Base-by-base conservation (phyloP, 129 eudicot species). In the Helianthus annuus region DNA sequence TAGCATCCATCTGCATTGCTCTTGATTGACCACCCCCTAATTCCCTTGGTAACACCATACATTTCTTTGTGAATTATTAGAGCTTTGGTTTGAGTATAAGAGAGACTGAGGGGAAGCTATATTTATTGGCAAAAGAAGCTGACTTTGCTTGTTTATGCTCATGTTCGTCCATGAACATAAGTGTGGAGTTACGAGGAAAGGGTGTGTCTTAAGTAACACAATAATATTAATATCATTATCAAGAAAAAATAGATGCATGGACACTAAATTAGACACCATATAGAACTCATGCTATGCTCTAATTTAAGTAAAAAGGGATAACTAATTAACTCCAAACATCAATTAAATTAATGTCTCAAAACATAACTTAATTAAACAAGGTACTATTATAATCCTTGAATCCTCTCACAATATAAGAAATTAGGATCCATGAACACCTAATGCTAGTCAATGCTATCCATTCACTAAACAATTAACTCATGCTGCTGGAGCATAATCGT, bases 401-500 rank as follows among this genome's bases (percentile, higher is more conserved):
- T 13, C 22, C 13, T 36, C 22, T 60, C 45, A 32, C 22, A 60
- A 60, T 32, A 32, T 32, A 32, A 14, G 44, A 60, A 13, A 60
- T 44, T 34, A 12, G 10, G 44, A 60, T 32, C 34, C 10, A 12
- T 5, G 16, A 13, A 6, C 36, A 36, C 4, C 48, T 6, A n/a
- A 61, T 36, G 40, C 53, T 16, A 29, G 15, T 38, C 7, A 40
- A 64, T 9, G 15, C 69, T 2, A 32, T 32, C 36, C 48, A 10
- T 16, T 17, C 53, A 16, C 69, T 42, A 39, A 58, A 44, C 44
- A 52, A 10, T 1, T 16, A 34, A 38, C 15, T 72, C 59, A 66
- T 42, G 83, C 82, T 36, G 78, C 80, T 7, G 74, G 79, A 42
- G 76, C 71, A 17, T 72, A 68, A 24, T 69, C 67, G 62, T 79